Conservation (phyloP, 2,329 filamentous ascomycete genomes). For the Colletotrichum eremochloae region DNA sequence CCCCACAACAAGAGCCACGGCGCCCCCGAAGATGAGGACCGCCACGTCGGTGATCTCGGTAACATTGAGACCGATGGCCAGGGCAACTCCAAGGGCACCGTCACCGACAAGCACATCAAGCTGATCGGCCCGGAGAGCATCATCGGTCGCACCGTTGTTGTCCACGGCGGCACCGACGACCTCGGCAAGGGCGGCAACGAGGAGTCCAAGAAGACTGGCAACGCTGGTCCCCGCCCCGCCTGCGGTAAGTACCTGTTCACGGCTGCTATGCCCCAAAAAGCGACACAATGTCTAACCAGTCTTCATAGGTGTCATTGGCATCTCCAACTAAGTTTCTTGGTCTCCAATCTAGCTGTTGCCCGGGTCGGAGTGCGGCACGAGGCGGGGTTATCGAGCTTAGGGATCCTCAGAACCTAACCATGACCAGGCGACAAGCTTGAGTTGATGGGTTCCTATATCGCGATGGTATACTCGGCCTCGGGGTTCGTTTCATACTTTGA, state of each 20-base stretch:
- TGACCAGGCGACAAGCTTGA: background rate
- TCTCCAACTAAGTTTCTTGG: conserved; percentile 72
- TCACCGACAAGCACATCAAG: conserved; percentile 88
- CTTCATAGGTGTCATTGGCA: conserved; percentile 83
- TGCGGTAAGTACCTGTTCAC: conserved; percentile 78
- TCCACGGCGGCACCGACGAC: conserved; percentile 96
- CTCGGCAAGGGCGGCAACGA: conserved; percentile 92
- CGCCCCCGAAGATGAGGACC: conserved; percentile 82
- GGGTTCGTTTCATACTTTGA: background rate
- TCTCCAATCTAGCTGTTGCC: conserved; percentile 10
- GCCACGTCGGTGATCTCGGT: conserved; percentile 97
- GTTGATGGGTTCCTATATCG: conserved; percentile 18
- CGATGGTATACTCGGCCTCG: background rate
- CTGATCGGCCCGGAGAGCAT: conserved; percentile 96
- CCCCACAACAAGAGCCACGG: conserved; percentile 93
- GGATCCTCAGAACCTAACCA: background rate
- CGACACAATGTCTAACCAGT: background rate
- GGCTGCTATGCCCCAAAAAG: background rate
- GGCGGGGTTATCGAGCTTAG: conserved; percentile 12
- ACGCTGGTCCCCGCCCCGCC: conserved; percentile 91
- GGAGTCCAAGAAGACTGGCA: conserved; percentile 98
- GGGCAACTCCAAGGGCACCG: conserved; percentile 87
- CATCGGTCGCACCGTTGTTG: conserved; percentile 94
- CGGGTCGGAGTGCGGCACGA: background rate
- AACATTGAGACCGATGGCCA: conserved; percentile 96